Evolutionary conservation across 495 filamentous ascomycete species (phyloP), one percentile per base, ranked within the genome.

Genomic region (Aspergillus panamensis): DNA sequence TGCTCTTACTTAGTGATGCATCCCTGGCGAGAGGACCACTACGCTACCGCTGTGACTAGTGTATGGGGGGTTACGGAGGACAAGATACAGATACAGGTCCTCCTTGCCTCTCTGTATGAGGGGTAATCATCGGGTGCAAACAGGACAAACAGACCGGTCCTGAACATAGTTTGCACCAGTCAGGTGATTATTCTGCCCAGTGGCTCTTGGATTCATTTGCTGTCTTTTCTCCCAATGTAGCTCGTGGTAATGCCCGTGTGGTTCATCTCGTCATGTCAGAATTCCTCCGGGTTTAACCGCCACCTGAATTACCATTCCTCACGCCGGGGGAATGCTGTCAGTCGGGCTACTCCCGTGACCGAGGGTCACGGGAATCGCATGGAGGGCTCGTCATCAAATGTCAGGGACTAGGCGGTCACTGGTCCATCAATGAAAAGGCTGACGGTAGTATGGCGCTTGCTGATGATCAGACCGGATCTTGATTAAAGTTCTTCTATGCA

Each of bases 391-490:
- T 49, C 39, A 51, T 64, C 56, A 60, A 45, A 57, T 60, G 57
- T 55, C 57, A 62, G 60, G 57, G 50, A 57, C 52, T 39, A 49
- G 29, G 4, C 19, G 42, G 20, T 59, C 55, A 56, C 54, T 59
- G 55, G 51, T 53, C 39, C 30, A 40, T 33, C 29, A 40, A 40
- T 45, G 29, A 43, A 13, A 54, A 51, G 25, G 13, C 58, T 66
- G 61, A 61, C 60, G 54, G 33, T 40, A 55, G 35, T 43, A 59
- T 63, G 61, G 25, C 25, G 25, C 25, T 60, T 61, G 55, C 58
- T 51, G 52, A 17, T 54, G 50, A 47, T 40, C 20, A 45, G 47
- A 17, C 51, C 42, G 14, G 20, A 42, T 53, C 2, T 29, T 32
- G 5, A 45, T 45, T 19, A 45, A 17, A 10, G 9, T 40, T 30